Evolutionary conservation across 306 rosid species (phyloP).

Genomic region (Cucurbita pepo): DNA sequence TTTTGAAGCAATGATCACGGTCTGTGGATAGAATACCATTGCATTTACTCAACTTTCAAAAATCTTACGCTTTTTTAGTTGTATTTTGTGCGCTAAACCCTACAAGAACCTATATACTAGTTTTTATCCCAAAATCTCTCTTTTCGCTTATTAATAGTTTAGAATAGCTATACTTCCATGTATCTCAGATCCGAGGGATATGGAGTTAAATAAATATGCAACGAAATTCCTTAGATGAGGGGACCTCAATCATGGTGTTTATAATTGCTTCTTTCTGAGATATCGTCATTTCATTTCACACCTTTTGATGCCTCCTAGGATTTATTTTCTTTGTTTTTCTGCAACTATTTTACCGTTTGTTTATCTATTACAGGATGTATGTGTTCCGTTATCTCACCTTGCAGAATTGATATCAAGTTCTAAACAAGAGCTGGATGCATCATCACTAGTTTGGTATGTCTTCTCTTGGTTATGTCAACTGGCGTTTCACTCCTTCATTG

Average conservation of each 20-base stretch:
- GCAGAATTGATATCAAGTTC: slow-evolving; percentile 74
- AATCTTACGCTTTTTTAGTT: neutral
- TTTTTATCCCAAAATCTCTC: neutral
- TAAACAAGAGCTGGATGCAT: slow-evolving; percentile 66
- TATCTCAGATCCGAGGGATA: neutral
- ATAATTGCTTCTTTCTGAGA: neutral
- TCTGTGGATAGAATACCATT: slow-evolving; percentile 16
- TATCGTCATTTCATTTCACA: neutral
- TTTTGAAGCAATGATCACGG: slow-evolving; percentile 74
- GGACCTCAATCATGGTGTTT: neutral
- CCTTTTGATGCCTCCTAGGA: neutral
- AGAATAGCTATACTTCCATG: neutral
- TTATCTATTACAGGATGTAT: slow-evolving; percentile 54
- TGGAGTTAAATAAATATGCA: neutral
- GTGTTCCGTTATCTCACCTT: slow-evolving; percentile 84
- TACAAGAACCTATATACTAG: neutral
- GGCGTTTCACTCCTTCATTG: neutral
- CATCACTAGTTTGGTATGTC: slow-evolving; percentile 65
- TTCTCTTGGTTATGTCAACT: neutral
- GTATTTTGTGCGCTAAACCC: neutral
- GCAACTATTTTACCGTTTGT: neutral
- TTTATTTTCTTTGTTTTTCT: neutral
- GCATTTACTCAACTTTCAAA: neutral
- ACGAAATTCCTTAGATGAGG: neutral
- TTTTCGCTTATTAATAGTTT: neutral